Conservation (phyloP, 75 land plant genomes). For the Selaginella moellendorffii region DNA sequence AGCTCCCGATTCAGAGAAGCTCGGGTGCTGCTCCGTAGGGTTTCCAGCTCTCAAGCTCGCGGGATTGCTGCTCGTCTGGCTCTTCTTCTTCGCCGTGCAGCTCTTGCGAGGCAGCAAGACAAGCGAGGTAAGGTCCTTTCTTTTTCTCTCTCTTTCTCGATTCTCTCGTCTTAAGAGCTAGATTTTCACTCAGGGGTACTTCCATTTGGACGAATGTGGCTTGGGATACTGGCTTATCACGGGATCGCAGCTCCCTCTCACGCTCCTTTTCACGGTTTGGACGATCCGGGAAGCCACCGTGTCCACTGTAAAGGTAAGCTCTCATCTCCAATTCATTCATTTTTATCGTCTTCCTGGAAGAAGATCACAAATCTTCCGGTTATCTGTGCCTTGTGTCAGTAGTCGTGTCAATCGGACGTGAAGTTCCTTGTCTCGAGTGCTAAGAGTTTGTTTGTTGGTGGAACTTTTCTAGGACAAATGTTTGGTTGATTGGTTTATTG, state of each 20-base stretch:
- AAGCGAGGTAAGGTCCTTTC: neutral
- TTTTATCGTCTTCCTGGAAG: too few relatives aligned
- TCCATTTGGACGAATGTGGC: neutral
- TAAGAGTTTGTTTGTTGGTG: too few relatives aligned
- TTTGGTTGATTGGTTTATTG: too few relatives aligned
- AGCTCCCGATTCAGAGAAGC: neutral
- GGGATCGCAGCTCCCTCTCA: neutral
- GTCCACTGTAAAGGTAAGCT: too few relatives aligned
- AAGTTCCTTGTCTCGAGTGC: too few relatives aligned
- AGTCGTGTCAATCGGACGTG: too few relatives aligned
- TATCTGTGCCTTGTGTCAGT: too few relatives aligned
- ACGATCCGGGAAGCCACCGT: neutral
- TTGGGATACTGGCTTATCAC: neutral
- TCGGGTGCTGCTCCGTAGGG: neutral
- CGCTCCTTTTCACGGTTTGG: neutral
- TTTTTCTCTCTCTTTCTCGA: neutral
- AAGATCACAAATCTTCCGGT: too few relatives aligned
- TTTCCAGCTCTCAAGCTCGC: neutral
- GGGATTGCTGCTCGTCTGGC: neutral
- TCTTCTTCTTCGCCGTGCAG: neutral
- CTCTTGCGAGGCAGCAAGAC: conserved; percentile 1
- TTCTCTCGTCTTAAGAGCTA: neutral
- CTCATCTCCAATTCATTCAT: too few relatives aligned
- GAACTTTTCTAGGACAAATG: too few relatives aligned
- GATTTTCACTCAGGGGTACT: neutral